These are phyloP conservation scores for Plasmodium ovale DNA, from an alignment of 169 alveolate genomes.

Conservation along the genomic window DNA sequence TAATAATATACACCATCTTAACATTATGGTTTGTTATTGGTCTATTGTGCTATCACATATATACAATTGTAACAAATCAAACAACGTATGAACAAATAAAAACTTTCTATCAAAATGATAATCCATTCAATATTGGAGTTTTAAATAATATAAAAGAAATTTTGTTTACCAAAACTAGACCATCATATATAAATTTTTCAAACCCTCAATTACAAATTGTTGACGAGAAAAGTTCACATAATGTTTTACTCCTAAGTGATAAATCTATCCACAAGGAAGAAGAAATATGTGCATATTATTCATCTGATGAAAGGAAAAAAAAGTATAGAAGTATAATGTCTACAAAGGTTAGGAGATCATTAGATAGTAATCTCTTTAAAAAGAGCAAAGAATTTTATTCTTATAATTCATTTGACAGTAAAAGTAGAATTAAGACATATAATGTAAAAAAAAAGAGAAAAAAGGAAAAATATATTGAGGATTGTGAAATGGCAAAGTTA, in stretches of 20 bases:
- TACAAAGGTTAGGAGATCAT: background rate
- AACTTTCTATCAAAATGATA: conserved; percentile 79
- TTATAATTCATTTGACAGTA: background rate
- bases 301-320: background rate
- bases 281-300: background rate
- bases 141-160: conserved; percentile 79
- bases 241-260: conserved; percentile 34
- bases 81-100: conserved; percentile 89
- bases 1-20: conserved; percentile 73
- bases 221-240: conserved; percentile 51
- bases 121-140: conserved; percentile 85
- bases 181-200: conserved; percentile 42
- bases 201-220: conserved; percentile 64
- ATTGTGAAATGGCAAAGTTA: conserved; percentile 28
- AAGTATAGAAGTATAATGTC: background rate
- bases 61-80: conserved; percentile 83
- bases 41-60: conserved; percentile 83
- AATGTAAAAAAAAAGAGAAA: conserved; percentile 39
- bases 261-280: conserved; percentile 15
- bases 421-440: conserved; percentile 16
- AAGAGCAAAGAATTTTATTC: conserved; percentile 12
- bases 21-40: conserved; percentile 88
- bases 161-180: conserved; percentile 73
- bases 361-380: conserved; percentile 1
- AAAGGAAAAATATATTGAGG: conserved; percentile 21